phyloP scores from a whole-genome alignment of 768 basidiomycete genomes.

The Erythrobasidium yunnanense region DNA sequence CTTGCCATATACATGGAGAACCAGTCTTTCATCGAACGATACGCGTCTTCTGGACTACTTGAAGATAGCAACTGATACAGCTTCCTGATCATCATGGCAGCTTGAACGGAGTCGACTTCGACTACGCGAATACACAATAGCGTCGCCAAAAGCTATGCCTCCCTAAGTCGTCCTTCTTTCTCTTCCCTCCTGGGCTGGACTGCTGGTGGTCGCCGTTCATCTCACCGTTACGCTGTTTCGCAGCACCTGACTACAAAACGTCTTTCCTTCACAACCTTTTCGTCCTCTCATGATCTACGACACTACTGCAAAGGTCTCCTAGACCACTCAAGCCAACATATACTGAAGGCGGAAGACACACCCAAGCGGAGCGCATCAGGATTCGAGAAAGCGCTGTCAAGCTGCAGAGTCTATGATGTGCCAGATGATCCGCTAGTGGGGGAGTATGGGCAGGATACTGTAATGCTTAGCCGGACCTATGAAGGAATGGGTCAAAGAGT shows the following conservation, averaged over 20 bases:
- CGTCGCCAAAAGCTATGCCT: too few relatives aligned
- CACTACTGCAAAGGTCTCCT: neutral
- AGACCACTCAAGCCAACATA: neutral
- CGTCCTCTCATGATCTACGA: neutral
- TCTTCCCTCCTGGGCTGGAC: too few relatives aligned
- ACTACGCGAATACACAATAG: slow-evolving; percentile 1
- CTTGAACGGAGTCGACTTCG: slow-evolving; percentile 7
- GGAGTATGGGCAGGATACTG: slow-evolving; percentile 33
- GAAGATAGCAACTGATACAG: neutral
- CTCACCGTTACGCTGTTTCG: slow-evolving; percentile 3
- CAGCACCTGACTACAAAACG: neutral
- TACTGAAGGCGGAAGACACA: neutral
- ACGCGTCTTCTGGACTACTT: slow-evolving; percentile 28
- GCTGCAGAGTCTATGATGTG: slow-evolving; percentile 18
- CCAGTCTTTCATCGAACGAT: slow-evolving; percentile 26
- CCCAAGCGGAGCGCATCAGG: neutral
- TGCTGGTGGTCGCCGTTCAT: neutral
- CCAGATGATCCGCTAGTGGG: slow-evolving; percentile 29
- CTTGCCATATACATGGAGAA: neutral
- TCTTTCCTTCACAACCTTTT: neutral
- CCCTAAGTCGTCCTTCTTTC: too few relatives aligned
- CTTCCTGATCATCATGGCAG: slow-evolving; percentile 10
- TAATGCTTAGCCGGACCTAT: slow-evolving; percentile 32
- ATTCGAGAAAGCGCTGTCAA: slow-evolving; percentile 2
- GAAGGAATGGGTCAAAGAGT: slow-evolving; percentile 33